A percentile compares a stretch with the other conserved stretches of the same genome.
Evolutionary conservation across 2,329 filamentous ascomycete species (phyloP).

Genomic region (Diplocarpon rosae): DNA sequence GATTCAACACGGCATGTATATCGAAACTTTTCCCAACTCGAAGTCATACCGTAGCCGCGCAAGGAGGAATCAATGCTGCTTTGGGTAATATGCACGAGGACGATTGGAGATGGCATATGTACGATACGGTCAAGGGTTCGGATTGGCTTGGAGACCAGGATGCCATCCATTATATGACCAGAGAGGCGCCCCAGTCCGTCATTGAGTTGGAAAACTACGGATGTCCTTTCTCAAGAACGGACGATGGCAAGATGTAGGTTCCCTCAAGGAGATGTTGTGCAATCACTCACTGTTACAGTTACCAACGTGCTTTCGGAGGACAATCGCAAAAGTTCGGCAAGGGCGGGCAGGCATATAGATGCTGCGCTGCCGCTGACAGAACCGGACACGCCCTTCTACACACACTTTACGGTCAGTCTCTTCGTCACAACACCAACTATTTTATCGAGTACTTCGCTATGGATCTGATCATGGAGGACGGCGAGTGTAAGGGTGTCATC

Average conservation of each 20-base stretch:
- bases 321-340: constrained; percentile 93
- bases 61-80: constrained; percentile 80
- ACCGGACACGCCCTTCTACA: constrained; percentile 96
- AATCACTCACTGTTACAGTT: constrained; percentile 38
- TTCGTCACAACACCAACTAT: constrained; percentile 98
- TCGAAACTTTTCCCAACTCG: constrained; percentile 66
- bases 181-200: constrained; percentile 82
- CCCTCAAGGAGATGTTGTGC: background rate
- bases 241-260: constrained; percentile 82
- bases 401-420: constrained; percentile 95
- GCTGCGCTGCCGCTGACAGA: constrained; percentile 87
- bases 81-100: constrained; percentile 96
- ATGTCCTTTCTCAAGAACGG: constrained; percentile 91
- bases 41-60: constrained; percentile 72
- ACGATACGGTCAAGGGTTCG: constrained; percentile 95
- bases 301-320: constrained; percentile 97
- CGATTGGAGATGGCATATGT: constrained; percentile 99
- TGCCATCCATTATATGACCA: constrained; percentile 97
- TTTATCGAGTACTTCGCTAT: constrained; percentile 99
- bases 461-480: constrained; percentile 95
- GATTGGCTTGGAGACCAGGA: constrained; percentile 98
- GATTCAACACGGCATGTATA: constrained; percentile 84
- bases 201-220: constrained; percentile 96
- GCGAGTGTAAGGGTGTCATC: constrained; percentile 90
- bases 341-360: constrained; percentile 91